Evolutionary conservation across 2,329 filamentous ascomycete species (phyloP).

Genomic region (Albifimbria verrucaria): DNA sequence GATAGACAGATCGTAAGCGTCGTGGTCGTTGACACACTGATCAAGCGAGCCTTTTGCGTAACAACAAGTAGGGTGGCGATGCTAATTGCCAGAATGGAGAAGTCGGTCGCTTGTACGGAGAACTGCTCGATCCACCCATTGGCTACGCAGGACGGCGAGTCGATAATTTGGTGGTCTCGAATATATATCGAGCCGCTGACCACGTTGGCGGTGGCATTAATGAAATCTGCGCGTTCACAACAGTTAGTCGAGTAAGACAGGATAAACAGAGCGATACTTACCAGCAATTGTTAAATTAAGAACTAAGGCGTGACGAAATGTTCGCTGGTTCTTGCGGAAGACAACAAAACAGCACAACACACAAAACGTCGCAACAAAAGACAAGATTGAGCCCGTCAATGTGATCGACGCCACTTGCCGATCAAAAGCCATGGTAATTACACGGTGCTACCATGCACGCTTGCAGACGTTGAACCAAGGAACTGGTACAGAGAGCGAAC

Average conservation of each 20-base stretch:
- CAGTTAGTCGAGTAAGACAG: not conserved
- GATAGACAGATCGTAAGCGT: conserved; percentile 13
- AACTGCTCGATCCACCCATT: conserved; percentile 19
- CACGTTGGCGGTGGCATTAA: conserved; percentile 19
- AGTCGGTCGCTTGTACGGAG: conserved; percentile 19
- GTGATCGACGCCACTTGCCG: conserved; percentile 17
- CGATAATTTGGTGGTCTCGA: conserved; percentile 5
- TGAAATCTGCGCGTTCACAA: conserved; percentile 12
- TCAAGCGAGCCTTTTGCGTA: conserved; percentile 14
- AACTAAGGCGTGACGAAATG: conserved; percentile 19
- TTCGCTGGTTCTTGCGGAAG: conserved; percentile 16
- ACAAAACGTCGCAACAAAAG: conserved; percentile 15
- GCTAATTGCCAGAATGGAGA: conserved; percentile 20
- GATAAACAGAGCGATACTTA: conserved; percentile 4
- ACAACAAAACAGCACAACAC: conserved; percentile 18
- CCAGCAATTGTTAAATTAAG: conserved; percentile 19
- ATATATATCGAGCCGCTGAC: conserved; percentile 17
- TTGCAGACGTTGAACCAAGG: too few relatives aligned
- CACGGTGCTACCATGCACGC: too few relatives aligned
- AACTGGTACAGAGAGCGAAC: too few relatives aligned
- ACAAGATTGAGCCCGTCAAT: conserved; percentile 17
- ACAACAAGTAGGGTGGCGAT: conserved; percentile 19
- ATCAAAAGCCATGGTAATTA: conserved; percentile 5
- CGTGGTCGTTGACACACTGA: conserved; percentile 10
- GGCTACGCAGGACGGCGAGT: conserved; percentile 10